Base-by-base conservation (phyloP, 2,329 filamentous ascomycete species). In the Falciphora oryzae region DNA sequence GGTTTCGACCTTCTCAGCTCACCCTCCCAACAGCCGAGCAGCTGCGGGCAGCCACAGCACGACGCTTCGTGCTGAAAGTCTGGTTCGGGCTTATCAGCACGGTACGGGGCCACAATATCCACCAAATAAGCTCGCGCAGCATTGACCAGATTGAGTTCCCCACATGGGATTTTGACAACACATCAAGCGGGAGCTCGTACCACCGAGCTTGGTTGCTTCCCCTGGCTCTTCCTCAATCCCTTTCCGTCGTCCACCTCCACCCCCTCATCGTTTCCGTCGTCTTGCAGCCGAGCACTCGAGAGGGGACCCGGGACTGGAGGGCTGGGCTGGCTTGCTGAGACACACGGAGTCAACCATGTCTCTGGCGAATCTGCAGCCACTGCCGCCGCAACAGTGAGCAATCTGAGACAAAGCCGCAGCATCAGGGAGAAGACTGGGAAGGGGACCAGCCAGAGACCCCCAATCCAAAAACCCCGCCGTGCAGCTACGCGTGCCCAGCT, bases 111-210 rank as follows among this genome's bases (percentile, higher is more conserved):
- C 44, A 11, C 44, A 53, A 53, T 53, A 53, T 53, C 44, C 44
- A 53, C 59, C 57, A 64, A 64, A 64, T 57, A 64, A 53, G 57
- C 38, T 53, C 57, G 57, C 63, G 28, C 58, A 59, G 22, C 58
- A 29, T 58, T n/a, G 57, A 27, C 57, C 57, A 58, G 25, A 28
- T 58, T 58, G 27, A 31, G 27, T 25, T 35, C 27, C 58, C 58
- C 58, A 60, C 58, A 31, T 60, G 14, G 29, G 22, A 32, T 60
- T 60, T 28, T 28, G 57, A 58, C 57, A 58, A 58, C 57, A 58
- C 57, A 58, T 58, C 57, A 58, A 58, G 29, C 57, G 27, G 18
- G 29, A 58, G 57, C 57, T 58, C 56, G 57, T 53, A 53, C 44
- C 27, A 29, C 57, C 27, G 18, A 8, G 22, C 58, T 35, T 35